These are phyloP conservation scores for Aspergillus oerlinghausenensis DNA, from an alignment of 2,329 filamentous ascomycete genomes.

Conservation along the genomic window DNA sequence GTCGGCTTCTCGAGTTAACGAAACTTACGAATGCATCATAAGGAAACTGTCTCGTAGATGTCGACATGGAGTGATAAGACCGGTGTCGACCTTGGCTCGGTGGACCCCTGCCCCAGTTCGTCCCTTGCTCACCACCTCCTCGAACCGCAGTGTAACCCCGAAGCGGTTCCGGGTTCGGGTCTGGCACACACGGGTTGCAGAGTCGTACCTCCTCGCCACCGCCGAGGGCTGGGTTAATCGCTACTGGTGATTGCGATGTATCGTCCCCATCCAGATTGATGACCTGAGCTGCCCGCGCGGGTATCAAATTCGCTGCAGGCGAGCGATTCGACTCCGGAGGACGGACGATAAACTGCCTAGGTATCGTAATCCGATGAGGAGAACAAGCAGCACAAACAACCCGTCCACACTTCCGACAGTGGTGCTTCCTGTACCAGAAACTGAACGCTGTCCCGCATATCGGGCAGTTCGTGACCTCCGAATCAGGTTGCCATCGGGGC, in stretches of 20 bases:
- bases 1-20: background rate
- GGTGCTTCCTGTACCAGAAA: conserved; percentile 84
- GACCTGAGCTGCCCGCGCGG: conserved; percentile 40
- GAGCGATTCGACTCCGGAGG: conserved; percentile 53
- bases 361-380: conserved; percentile 91
- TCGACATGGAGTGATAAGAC: conserved; percentile 24
- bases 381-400: conserved; percentile 89
- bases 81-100: conserved; percentile 20
- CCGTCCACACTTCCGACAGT: conserved; percentile 92
- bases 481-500: conserved; percentile 84
- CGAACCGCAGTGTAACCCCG: conserved; percentile 27
- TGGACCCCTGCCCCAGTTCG: conserved; percentile 10
- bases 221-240: conserved; percentile 49
- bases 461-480: conserved; percentile 74
- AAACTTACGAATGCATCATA: conserved; percentile 13
- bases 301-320: conserved; percentile 40
- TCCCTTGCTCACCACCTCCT: conserved; percentile 12
- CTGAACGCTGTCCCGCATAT: conserved; percentile 78
- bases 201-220: conserved; percentile 66
- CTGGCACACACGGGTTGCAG: conserved; percentile 69
- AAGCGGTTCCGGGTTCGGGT: conserved; percentile 59
- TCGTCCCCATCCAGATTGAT: conserved; percentile 45
- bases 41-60: conserved; percentile 4
- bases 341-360: conserved; percentile 85
- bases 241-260: conserved; percentile 19